Percentiles rank a stretch among this genome's conserved stretches.
Evolutionary conservation across 2,329 filamentous ascomycete species (phyloP).

Genomic region (Fusarium sp.): DNA sequence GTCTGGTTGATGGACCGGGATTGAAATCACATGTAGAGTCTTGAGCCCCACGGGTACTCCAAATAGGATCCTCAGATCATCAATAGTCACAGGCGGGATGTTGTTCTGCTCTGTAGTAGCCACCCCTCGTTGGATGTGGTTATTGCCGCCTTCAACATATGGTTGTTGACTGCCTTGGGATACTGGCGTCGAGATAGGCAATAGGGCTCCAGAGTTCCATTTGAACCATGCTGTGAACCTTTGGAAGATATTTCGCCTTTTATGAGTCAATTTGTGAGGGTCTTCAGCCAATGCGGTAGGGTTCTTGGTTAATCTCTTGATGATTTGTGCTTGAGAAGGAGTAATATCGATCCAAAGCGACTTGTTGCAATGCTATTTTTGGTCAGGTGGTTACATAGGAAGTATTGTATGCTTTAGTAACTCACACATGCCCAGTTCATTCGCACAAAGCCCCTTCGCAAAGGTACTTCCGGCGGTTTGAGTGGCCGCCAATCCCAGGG

Average conservation of each 20-base stretch:
- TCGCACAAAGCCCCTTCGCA: not conserved
- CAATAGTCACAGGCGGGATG: not conserved
- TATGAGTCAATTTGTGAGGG: not conserved
- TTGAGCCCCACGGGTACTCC: conserved; percentile 1
- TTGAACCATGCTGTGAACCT: not conserved
- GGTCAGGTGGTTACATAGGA: not conserved
- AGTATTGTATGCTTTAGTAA: not conserved
- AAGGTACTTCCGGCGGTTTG: not conserved
- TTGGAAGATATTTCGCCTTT: not conserved
- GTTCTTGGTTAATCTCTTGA: not conserved
- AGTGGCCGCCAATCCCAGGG: conserved; percentile 9
- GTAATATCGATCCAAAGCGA: not conserved
- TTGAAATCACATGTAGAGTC: not conserved
- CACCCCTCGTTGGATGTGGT: not conserved
- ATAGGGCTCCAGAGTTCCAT: not conserved
- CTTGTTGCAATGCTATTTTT: not conserved
- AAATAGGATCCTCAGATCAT: conserved; percentile 1
- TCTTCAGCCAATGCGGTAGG: not conserved
- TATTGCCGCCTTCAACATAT: not conserved
- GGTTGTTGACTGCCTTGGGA: not conserved
- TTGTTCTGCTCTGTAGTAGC: not conserved
- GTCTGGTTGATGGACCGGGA: not conserved
- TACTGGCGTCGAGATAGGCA: not conserved
- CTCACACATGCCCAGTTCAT: conserved; percentile 7
- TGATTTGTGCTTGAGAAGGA: not conserved